These are phyloP conservation scores for Puya raimondii DNA, from an alignment of 176 grass and related monocot species.

Conservation along the genomic window DNA sequence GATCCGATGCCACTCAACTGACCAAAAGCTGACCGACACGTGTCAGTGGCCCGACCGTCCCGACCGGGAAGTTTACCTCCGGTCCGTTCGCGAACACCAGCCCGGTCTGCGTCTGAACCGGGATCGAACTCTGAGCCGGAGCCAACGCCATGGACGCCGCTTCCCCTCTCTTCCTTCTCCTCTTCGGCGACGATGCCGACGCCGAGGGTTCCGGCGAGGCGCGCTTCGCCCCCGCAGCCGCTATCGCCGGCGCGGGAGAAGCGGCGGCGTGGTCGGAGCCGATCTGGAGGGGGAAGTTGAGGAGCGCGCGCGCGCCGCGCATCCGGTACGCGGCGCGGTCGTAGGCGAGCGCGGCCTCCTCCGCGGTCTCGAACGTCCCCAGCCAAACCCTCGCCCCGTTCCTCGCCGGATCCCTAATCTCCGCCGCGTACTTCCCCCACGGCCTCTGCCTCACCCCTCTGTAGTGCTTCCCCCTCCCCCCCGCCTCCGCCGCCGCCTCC, in stretches of 20 bases:
- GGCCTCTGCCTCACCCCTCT: slow-evolving; percentile 54
- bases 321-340: slow-evolving; percentile 83
- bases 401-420: slow-evolving; percentile 62
- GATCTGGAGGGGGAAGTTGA: slow-evolving; percentile 87
- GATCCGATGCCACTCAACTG: not conserved
- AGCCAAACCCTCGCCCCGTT: slow-evolving; percentile 86
- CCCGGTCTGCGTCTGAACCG: not conserved
- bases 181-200: slow-evolving; percentile 29
- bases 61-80: not conserved
- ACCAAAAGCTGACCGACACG: slow-evolving; percentile 1
- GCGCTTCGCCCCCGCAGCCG: not conserved
- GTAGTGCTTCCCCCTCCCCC: slow-evolving; percentile 51
- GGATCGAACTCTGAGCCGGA: not conserved
- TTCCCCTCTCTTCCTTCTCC: slow-evolving; percentile 52
- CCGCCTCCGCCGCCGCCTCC: not conserved
- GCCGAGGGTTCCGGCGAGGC: not conserved
- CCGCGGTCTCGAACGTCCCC: slow-evolving; percentile 69
- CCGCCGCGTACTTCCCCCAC: slow-evolving; percentile 63
- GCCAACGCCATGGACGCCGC: slow-evolving; percentile 3
- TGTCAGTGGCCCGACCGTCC: not conserved
- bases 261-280: slow-evolving; percentile 31
- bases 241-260: slow-evolving; percentile 14
- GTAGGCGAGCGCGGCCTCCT: slow-evolving; percentile 70
- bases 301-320: slow-evolving; percentile 76
- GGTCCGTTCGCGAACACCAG: not conserved